Base-by-base conservation (phyloP, 768 basidiomycete genomes). In the Exsudoporus frostii region DNA sequence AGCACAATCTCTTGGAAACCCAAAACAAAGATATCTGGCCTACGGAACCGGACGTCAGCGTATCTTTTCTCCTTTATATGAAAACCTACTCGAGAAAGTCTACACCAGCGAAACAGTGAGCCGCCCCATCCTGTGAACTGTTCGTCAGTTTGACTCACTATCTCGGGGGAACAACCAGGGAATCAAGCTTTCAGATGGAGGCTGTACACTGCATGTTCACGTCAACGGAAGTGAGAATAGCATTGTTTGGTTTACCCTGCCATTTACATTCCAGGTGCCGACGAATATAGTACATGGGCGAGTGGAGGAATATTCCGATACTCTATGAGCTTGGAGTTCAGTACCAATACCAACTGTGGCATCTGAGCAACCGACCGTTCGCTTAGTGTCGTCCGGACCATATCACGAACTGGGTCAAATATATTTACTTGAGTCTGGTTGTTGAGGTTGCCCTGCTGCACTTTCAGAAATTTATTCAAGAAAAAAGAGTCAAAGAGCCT, bases 1-100 rank as follows among this genome's bases (percentile, higher is more conserved):
- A 94, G 93, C 0, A 99, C 97, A 48, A 99, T 94, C 71, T 99
- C 97, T 70, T 99, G 95, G 67, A 98, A 97, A 2, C 90, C 92
- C 27, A 98, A 76, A 20, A 86, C 86, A 66, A 96, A 86, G 56
- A 98, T 84, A 65, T 98, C 94, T 7, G 94, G 93, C 40, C 90
- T 90, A 48, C 34, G 42, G 24, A 19, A 42, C 58, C 40, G 47
- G 17, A 11, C 15, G 8, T 64, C 53, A 63, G 54, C 36, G 44
- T 74, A 59, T 50, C 59, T 70, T 73, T 57, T 5, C 34, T 54
- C 7, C 17, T 50, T 2, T 34, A 33, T 7, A 44, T 17, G 19
- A 57, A 37, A 44, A 40, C 57, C 51, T 56, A 63, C 54, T 59
- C 54, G 15, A 63, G 54, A 42, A 54, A 55, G 32, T 57, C 58